Evolutionary conservation across 805 yeast species (phyloP), one percentile per base, ranked within the genome.

Genomic region (Kodamaea laetipori): DNA sequence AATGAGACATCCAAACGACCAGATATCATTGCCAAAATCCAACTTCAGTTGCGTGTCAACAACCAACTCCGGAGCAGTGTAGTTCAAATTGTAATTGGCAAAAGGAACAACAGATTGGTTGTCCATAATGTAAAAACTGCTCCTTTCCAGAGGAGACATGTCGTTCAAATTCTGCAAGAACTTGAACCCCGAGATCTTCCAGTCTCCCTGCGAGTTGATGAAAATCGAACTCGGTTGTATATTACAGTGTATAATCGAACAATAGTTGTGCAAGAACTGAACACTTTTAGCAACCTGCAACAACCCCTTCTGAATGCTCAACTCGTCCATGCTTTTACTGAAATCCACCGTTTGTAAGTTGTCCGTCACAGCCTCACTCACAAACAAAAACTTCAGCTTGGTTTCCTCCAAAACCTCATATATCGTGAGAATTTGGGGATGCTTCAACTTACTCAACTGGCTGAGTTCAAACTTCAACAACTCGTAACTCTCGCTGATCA

Each of bases 321-420:
- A 68, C 46, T 84, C 90, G 48, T 89, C 92, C 34, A 84, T 67
- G 6, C 34, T 17, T 25, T 49, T 52, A n/a, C 57, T 50, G 5
- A 55, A 50, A 39, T 57, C 53, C 1, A 61, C 41, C 0, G 80
- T 68, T 18, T 65, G 60, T 37, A 88, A 60, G 28, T 80, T 78
- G 3, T 77, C 77, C 0, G 76, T 72, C 5, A 94, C 82, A 25
- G 82, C 79, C 61, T 94, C 99, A 0, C 95, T 81, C 9, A 86
- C 99, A 67, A 94, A 92, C 43, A 84, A 58, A 51, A 90, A 75
- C 45, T 87, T 78, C 51, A 78, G 76, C 51, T 84, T 83, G 27
- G 92, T 86, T 52, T 90, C 95, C 62, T 94, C 98, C 48, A 90
- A 64, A 0, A 95, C 96, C 60, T 95, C 99, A 27, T 87, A 78